These are phyloP conservation scores for Macrophomina tecta DNA, from an alignment of 2,329 filamentous ascomycete species.

Conservation along the genomic window DNA sequence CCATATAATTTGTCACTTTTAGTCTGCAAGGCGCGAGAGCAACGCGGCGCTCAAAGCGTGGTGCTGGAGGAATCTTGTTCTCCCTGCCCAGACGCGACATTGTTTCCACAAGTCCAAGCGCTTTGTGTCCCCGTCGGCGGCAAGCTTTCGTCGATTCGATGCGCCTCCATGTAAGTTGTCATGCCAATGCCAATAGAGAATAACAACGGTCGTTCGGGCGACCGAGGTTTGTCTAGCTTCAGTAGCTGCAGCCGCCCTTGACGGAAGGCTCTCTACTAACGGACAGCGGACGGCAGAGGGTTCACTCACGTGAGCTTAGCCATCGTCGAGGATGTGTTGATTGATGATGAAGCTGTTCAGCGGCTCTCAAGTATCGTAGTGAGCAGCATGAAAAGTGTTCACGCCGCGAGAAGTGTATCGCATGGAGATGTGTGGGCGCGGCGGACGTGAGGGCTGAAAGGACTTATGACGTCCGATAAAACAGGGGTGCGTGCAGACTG, in stretches of 20 bases:
- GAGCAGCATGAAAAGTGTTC: neutral
- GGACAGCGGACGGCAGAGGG: conserved; percentile 2
- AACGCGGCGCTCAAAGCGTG: neutral
- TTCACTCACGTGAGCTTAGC: conserved; percentile 12
- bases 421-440: conserved; percentile 13
- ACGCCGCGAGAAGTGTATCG: neutral
- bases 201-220: conserved; percentile 5
- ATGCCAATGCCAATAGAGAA: neutral
- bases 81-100: conserved; percentile 14
- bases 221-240: neutral
- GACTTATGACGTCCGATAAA: conserved; percentile 11
- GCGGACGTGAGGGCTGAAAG: conserved; percentile 1
- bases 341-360: neutral
- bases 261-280: conserved; percentile 6
- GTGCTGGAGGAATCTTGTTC: conserved; percentile 8
- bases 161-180: neutral
- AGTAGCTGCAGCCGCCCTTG: neutral
- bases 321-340: neutral
- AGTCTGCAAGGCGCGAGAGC: neutral
- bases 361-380: neutral
- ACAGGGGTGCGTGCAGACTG: conserved; percentile 10
- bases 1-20: neutral
- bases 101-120: conserved; percentile 1
- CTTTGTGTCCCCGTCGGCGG: neutral
- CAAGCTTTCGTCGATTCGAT: neutral